phyloP scores from a whole-genome alignment of 306 rosid genomes.

The Betula pendula region DNA sequence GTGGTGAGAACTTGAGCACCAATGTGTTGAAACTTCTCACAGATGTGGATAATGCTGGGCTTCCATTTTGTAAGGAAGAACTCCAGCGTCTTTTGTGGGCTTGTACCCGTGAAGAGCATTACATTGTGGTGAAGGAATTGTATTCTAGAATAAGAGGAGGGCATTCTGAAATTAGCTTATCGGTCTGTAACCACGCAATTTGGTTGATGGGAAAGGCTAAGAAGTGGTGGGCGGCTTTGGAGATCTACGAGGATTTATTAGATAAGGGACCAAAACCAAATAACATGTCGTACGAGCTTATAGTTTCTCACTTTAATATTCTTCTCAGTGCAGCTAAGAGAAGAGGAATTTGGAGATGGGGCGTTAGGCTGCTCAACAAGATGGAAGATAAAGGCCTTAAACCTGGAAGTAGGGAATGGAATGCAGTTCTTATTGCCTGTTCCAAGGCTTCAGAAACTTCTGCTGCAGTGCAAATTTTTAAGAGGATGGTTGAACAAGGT shows the following conservation, averaged over 20 bases:
- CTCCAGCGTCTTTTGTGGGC: slow-evolving; percentile 86
- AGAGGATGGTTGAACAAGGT: slow-evolving; percentile 94
- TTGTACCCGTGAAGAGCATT: slow-evolving; percentile 86
- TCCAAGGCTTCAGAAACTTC: slow-evolving; percentile 88
- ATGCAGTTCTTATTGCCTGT: slow-evolving; percentile 90
- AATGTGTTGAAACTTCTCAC: slow-evolving; percentile 61
- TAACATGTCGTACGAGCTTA: slow-evolving; percentile 76
- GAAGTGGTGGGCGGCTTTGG: slow-evolving; percentile 98
- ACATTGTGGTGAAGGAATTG: slow-evolving; percentile 71
- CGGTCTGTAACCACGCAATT: slow-evolving; percentile 87
- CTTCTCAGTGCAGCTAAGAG: slow-evolving; percentile 78
- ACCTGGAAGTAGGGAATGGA: slow-evolving; percentile 88
- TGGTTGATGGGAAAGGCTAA: slow-evolving; percentile 96
- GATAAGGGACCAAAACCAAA: slow-evolving; percentile 95
- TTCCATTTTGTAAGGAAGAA: slow-evolving; percentile 56
- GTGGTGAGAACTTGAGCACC: slow-evolving; percentile 44
- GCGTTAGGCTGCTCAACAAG: slow-evolving; percentile 84
- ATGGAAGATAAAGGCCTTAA: slow-evolving; percentile 95
- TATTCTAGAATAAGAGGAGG: slow-evolving; percentile 68
- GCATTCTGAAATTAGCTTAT: slow-evolving; percentile 61
- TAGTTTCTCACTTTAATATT: slow-evolving; percentile 74
- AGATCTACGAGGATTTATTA: slow-evolving; percentile 82
- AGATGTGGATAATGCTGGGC: slow-evolving; percentile 68
- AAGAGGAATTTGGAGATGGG: slow-evolving; percentile 92
- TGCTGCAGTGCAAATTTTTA: slow-evolving; percentile 72